Evolutionary conservation across 106 monocot genomes (phyloP), one percentile per base, ranked within the genome.

Genomic region (Platanthera zijinensis): DNA sequence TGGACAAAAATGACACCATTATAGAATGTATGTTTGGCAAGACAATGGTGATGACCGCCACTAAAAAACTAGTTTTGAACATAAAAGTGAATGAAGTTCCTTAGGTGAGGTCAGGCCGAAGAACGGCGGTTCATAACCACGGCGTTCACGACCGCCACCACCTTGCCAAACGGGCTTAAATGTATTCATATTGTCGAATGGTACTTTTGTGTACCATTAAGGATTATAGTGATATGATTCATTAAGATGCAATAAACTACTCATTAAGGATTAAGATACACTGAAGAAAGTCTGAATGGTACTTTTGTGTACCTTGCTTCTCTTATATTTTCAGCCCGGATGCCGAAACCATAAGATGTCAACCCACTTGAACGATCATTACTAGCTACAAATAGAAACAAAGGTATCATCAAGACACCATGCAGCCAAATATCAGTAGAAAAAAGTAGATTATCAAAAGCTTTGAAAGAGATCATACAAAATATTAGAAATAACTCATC

Each of bases 261-360:
- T 39, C 3, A 39, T 39, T 39, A 39, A 39, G 2, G 14, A 13
- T 56, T 56, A 56, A 56, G 56, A 63, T 19, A 22, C 6, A 22
- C 9, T 9, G 22, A 25, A 63, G 19, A 63, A 63, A 63, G 66
- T 32, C 66, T 10, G 32, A 8, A 12, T 1, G 1, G 10, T 17
- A 57, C 25, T 25, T 25, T 25, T 25, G 14, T 4, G 50, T 59
- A 92, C 88, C 88, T 91, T 78, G 93, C 84, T 86, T 91, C 88
- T 79, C 96, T 87, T 14, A 97, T 87, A 88, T 93, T 93, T 72
- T 97, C 96, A 13, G 84, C 75, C n/a, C 96, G 91, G 46, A 97
- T 78, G 68, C 91, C 96, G 80, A 97, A 87, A 14, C 96, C 96
- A 73, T 82, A 97, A 14, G 95, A 85, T 45, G 78, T 88, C 78